Percentiles rank a stretch among this genome's conserved stretches.
Conservation (phyloP, 495 filamentous ascomycete species). For the Hypoxylon fuscum region DNA sequence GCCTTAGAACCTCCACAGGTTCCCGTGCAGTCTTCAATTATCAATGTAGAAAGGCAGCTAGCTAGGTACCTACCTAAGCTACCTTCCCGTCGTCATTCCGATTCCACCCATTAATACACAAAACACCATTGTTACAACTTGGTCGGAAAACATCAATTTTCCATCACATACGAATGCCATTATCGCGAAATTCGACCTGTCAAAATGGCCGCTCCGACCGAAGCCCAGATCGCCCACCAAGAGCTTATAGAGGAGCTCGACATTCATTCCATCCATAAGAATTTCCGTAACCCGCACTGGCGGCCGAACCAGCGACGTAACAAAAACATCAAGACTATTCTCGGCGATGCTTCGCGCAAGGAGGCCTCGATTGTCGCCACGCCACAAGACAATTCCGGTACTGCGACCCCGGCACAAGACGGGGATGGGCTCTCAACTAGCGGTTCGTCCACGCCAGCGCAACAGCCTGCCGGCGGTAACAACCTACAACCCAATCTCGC, state of each 20-base stretch:
- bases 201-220: slow-evolving; percentile 41
- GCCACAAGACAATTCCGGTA: slow-evolving; percentile 78
- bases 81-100: too few species aligned
- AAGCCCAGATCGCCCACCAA: slow-evolving; percentile 60
- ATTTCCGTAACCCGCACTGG: slow-evolving; percentile 89
- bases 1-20: too few species aligned
- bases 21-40: too few species aligned
- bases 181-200: not conserved
- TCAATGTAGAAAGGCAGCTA: too few species aligned
- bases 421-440: slow-evolving; percentile 62
- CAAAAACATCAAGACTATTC: slow-evolving; percentile 96
- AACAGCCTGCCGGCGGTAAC: slow-evolving; percentile 48
- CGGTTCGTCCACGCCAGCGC: slow-evolving; percentile 68
- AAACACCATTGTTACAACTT: too few species aligned
- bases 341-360: slow-evolving; percentile 87
- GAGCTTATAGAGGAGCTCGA: slow-evolving; percentile 85
- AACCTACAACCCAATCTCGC: slow-evolving; percentile 73
- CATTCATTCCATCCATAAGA: slow-evolving; percentile 80
- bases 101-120: too few species aligned
- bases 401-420: slow-evolving; percentile 72
- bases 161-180: slow-evolving; percentile 2
- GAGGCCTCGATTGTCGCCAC: slow-evolving; percentile 81
- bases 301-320: slow-evolving; percentile 92
- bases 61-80: too few species aligned
- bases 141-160: slow-evolving; percentile 13